A percentile compares a stretch with the other conserved stretches of the same genome.
phyloP scores from a whole-genome alignment of 2,329 filamentous ascomycete species.

The Blastomyces silverae region DNA sequence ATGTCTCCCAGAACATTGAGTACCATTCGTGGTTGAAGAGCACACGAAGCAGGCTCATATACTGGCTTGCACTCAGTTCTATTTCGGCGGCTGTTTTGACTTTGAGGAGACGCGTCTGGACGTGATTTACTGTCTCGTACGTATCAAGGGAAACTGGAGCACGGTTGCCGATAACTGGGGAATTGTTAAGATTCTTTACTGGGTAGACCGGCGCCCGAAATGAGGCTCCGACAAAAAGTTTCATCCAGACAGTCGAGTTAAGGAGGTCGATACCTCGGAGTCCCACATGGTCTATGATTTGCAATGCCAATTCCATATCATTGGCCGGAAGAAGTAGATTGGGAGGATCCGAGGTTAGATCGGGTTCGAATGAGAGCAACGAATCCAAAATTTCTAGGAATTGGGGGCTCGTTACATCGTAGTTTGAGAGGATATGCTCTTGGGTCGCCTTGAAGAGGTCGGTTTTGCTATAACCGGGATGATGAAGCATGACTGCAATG shows the following conservation, averaged over 20 bases:
- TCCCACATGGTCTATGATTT: slow-evolving; percentile 40
- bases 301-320: slow-evolving; percentile 35
- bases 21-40: slow-evolving; percentile 45
- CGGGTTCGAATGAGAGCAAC: slow-evolving; percentile 27
- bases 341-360: slow-evolving; percentile 20
- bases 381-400: slow-evolving; percentile 35
- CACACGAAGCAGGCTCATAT: slow-evolving; percentile 30
- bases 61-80: slow-evolving; percentile 28
- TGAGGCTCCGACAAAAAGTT: slow-evolving; percentile 35
- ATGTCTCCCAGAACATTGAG: slow-evolving; percentile 55
- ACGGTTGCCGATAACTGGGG: slow-evolving; percentile 19
- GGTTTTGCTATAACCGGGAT: slow-evolving; percentile 35
- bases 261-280: slow-evolving; percentile 39
- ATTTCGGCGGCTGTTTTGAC: slow-evolving; percentile 29
- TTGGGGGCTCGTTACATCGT: slow-evolving; percentile 31
- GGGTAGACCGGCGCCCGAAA: slow-evolving; percentile 44
- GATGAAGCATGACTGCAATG: slow-evolving; percentile 35
- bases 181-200: slow-evolving; percentile 13
- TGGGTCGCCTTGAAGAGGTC: slow-evolving; percentile 32
- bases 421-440: slow-evolving; percentile 32
- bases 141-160: slow-evolving; percentile 16
- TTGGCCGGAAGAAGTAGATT: slow-evolving; percentile 22
- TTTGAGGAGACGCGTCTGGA: slow-evolving; percentile 26
- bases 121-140: slow-evolving; percentile 18
- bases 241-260: slow-evolving; percentile 44